These are phyloP conservation scores for Tetrahymena elliotti DNA, from an alignment of 73 alveolate species.

Conservation along the genomic window DNA sequence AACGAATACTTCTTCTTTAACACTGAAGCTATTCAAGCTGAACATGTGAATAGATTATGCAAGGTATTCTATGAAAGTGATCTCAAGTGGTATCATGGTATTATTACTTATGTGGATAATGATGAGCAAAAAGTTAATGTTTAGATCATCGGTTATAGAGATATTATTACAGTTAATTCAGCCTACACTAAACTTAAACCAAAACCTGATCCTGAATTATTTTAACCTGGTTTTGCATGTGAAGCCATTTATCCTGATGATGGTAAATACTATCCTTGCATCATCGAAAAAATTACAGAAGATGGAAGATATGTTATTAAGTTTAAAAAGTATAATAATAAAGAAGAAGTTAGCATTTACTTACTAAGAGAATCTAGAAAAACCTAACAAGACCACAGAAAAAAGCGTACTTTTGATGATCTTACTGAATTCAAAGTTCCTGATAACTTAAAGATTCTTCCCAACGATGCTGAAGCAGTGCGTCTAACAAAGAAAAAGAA, in stretches of 20 bases:
- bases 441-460: slow-evolving; percentile 14
- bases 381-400: background rate
- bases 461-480: slow-evolving; percentile 12
- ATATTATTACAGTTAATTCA: slow-evolving; percentile 19
- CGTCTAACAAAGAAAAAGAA: slow-evolving; percentile 26
- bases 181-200: slow-evolving; percentile 24
- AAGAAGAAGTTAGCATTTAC: slow-evolving; percentile 6
- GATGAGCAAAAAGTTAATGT: slow-evolving; percentile 21
- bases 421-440: slow-evolving; percentile 27
- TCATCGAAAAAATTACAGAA: slow-evolving; percentile 17
- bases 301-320: slow-evolving; percentile 28
- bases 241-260: slow-evolving; percentile 37
- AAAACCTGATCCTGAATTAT: slow-evolving; percentile 17
- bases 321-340: slow-evolving; percentile 14
- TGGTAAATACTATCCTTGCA: slow-evolving; percentile 24
- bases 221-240: slow-evolving; percentile 5
- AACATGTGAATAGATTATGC: slow-evolving; percentile 21
- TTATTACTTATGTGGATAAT: slow-evolving; percentile 1
- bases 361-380: slow-evolving; percentile 22
- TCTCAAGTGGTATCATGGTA: slow-evolving; percentile 35
- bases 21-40: slow-evolving; percentile 12
- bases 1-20: background rate
- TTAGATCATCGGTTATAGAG: slow-evolving; percentile 24
- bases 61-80: slow-evolving; percentile 26
- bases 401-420: slow-evolving; percentile 22